Percentiles rank a stretch among this genome's conserved stretches.
Conservation (phyloP, 2,329 filamentous ascomycete genomes). For the Helminthosporium solani region DNA sequence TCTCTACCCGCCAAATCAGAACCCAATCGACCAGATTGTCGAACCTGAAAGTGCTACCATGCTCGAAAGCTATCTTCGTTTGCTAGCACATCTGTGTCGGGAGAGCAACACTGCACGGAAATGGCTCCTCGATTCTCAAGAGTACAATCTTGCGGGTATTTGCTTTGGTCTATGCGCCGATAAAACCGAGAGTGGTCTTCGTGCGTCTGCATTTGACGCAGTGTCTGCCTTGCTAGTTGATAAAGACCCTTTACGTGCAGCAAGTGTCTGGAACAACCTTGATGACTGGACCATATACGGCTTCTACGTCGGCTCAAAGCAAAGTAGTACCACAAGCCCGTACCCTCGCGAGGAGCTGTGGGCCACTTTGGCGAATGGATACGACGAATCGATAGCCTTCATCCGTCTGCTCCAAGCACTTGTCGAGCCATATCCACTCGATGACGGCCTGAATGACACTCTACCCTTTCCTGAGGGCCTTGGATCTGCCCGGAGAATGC, state of each 20-base stretch:
- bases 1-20: conserved; percentile 46
- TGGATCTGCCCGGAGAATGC: conserved; percentile 72
- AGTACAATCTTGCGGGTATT: conserved; percentile 69
- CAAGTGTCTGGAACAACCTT: conserved; percentile 75
- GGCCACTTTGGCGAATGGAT: conserved; percentile 71
- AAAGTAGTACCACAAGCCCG: conserved; percentile 23
- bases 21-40: conserved; percentile 59
- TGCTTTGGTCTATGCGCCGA: conserved; percentile 79
- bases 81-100: conserved; percentile 78
- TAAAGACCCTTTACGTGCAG: conserved; percentile 67
- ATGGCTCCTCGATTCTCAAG: conserved; percentile 69
- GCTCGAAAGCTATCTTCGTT: conserved; percentile 88
- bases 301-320: conserved; percentile 37
- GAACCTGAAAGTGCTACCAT: conserved; percentile 96
- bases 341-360: conserved; percentile 55
- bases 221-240: conserved; percentile 73
- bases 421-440: conserved; percentile 63
- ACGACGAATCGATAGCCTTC: conserved; percentile 84
- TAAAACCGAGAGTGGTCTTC: conserved; percentile 71
- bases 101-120: conserved; percentile 71
- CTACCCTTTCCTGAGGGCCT: conserved; percentile 86
- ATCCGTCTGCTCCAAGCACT: conserved; percentile 74
- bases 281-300: conserved; percentile 68
- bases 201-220: conserved; percentile 80
- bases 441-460: conserved; percentile 66